Evolutionary conservation across 208 protist species (phyloP).

Genomic region (Crithidia expoeki): DNA sequence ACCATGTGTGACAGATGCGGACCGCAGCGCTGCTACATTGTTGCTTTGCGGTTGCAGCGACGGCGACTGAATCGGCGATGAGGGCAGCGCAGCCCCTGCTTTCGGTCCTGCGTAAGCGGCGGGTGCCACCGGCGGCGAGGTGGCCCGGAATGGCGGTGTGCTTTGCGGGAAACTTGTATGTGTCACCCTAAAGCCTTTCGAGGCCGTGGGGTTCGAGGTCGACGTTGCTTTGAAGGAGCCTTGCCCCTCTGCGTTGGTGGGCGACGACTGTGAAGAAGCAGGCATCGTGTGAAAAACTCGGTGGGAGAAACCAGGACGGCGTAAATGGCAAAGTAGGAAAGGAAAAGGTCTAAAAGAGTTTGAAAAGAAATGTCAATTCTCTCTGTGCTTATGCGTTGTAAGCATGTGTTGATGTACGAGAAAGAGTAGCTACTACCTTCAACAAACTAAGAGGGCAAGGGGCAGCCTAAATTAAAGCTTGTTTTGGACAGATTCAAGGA

Average conservation of each 20-base stretch:
- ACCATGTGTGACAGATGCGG: background rate
- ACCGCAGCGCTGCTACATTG: background rate
- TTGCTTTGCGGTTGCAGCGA: slow-evolving; percentile 8
- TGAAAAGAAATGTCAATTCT: no score
- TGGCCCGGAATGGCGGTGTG: slow-evolving; percentile 16
- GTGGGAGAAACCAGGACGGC: no score
- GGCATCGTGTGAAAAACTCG: slow-evolving; percentile 11
- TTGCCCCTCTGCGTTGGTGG: background rate
- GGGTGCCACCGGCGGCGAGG: slow-evolving; percentile 14
- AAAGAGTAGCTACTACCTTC: no score
- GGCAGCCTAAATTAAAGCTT: no score
- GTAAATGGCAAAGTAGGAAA: no score
- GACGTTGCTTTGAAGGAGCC: background rate
- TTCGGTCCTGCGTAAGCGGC: slow-evolving; percentile 21
- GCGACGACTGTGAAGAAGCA: background rate
- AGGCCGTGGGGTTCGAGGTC: background rate
- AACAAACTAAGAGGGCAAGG: no score
- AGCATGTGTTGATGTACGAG: no score
- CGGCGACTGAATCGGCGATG: slow-evolving; percentile 10
- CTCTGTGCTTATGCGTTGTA: no score
- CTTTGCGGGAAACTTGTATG: slow-evolving; percentile 39
- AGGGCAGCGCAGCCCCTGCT: background rate
- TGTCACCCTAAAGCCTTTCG: slow-evolving; percentile 33
- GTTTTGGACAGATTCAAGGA: no score
- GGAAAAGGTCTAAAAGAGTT: no score